Evolutionary conservation across 768 basidiomycete genomes (phyloP), one percentile per base, ranked within the genome.

Genomic region (Amanita molliuscula): DNA sequence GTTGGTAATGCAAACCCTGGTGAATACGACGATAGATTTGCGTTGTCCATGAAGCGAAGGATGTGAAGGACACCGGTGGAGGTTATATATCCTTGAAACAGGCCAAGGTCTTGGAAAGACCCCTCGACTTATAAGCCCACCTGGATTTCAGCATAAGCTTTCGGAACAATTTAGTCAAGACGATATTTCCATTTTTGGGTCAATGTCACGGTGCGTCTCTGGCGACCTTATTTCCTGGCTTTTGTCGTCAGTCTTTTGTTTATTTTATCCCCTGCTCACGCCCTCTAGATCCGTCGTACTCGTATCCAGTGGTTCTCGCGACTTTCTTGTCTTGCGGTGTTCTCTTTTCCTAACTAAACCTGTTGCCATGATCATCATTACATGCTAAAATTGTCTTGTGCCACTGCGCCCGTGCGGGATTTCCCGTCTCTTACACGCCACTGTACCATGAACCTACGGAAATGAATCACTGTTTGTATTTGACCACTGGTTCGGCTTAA

Each of bases 161-260:
- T 48, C 47, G 48, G 47, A 41, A 40, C 23, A 50, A 54, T 31
- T 54, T 36, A 52, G 50, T 59, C 48, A 55, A 58, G 57, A 54
- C 57, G 56, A 59, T 53, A 53, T 55, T 56, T 45, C 54, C 47
- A 53, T 54, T 54, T 41, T 44, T 36, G 46, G 48, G 48, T 33
- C 55, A 43, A 44, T 43, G 49, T 44, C 63, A 63, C 55, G 62
- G 58, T 57, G 53, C 53, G 52, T 58, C 53, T 43, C 52, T 52
- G 41, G n/a, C 41, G 16, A 13, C 40, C 29, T 18, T 25, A 28
- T 23, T 15, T 18, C 26, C 25, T n/a, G n/a, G 10, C 28, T 42
- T 31, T 20, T 23, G 6, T 40, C 23, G 21, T 42, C 13, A 25
- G 13, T 34, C 16, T 20, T 34, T 18, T 3, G 28, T 28, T 0